Base-by-base conservation (phyloP, 352 stramenopile species). In the Phytopythium cucurbitacearum region DNA sequence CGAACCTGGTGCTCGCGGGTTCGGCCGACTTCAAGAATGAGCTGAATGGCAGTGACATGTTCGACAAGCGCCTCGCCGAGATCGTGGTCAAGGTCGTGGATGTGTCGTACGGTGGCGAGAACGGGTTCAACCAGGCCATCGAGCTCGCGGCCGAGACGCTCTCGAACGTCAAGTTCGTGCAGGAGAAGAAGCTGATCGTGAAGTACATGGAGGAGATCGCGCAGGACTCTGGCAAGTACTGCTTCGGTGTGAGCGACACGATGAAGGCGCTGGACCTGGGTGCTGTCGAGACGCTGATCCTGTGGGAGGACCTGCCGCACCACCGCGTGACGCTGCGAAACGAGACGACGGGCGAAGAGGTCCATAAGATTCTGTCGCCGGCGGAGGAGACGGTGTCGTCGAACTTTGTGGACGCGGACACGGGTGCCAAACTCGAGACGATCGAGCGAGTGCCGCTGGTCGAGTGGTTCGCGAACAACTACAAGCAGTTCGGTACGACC, bases 61-160 rank as follows among this genome's bases (percentile, higher is more conserved):
- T 99, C 62, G 97, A 99, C 81, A 97, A 85, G 62, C 87, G 94
- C 21, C 76, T 98, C 8, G 61, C 71, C 8, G 96, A 98, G 47
- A 94, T 99, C 60, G 97, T 99, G 2, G 87, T 99, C 52, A 99
- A 99, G 70, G 97, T 99, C 52, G 97, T 99, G 7, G 97, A 99
- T 71, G 97, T 99, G n/a, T 98, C 85, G 46, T 99, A 99, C 69
- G 97, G 97, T 42, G 97, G 97, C 11, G 96, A 99, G 65, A 98
- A 98, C 62, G 97, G 97, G 5, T 99, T 99, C 79, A 99, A 99
- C 72, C 97, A 99, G 80, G 97, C 97, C 21, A 99, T 99, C 73
- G 97, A 99, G 62, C 80, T 99, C 44, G 90, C 89, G 9, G 94
- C 96, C 5, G 97, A 99, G 73, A 97, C 97, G 40, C 75, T 99